Evolutionary conservation across 169 alveolate species (phyloP).

Genomic region (Eimeria falciformis): DNA sequence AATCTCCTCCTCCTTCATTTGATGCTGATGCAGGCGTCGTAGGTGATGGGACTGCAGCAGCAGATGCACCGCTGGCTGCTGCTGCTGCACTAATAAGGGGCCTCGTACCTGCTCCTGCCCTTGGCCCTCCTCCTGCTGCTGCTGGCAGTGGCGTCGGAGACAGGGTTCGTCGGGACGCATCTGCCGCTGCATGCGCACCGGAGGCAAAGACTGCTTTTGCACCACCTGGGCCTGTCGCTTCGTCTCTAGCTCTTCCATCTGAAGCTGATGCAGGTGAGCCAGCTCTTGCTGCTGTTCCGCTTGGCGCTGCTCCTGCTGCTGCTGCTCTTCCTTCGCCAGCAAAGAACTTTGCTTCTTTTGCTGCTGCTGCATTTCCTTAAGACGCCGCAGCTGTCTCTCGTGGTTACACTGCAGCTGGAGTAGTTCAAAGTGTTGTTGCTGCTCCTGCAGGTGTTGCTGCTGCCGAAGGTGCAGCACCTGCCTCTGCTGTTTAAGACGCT

Average conservation of each 20-base stretch:
- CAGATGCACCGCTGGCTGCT: background rate
- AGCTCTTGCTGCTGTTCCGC: slow-evolving; percentile 44
- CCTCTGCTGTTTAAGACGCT: background rate
- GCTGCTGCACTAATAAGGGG: background rate
- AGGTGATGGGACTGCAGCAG: slow-evolving; percentile 7
- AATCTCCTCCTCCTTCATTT: slow-evolving; percentile 49
- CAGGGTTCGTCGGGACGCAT: background rate
- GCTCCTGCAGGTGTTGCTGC: slow-evolving; percentile 18
- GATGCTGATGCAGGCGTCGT: slow-evolving; percentile 47
- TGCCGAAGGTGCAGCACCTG: background rate
- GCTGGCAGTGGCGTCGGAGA: background rate
- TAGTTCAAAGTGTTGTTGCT: background rate
- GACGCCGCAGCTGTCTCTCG: slow-evolving; percentile 3
- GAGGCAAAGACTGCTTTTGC: slow-evolving; percentile 8
- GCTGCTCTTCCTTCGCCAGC: slow-evolving; percentile 12
- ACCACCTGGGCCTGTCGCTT: background rate
- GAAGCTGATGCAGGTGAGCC: slow-evolving; percentile 20
- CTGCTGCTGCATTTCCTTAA: background rate
- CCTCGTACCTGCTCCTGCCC: background rate
- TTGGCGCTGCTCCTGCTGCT: slow-evolving; percentile 33
- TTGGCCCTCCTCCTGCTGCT: background rate
- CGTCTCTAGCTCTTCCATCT: background rate
- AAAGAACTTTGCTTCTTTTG: background rate
- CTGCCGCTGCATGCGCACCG: background rate
- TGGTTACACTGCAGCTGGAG: background rate